phyloP scores from a whole-genome alignment of 495 filamentous ascomycete genomes.

The Cercophora scortea region DNA sequence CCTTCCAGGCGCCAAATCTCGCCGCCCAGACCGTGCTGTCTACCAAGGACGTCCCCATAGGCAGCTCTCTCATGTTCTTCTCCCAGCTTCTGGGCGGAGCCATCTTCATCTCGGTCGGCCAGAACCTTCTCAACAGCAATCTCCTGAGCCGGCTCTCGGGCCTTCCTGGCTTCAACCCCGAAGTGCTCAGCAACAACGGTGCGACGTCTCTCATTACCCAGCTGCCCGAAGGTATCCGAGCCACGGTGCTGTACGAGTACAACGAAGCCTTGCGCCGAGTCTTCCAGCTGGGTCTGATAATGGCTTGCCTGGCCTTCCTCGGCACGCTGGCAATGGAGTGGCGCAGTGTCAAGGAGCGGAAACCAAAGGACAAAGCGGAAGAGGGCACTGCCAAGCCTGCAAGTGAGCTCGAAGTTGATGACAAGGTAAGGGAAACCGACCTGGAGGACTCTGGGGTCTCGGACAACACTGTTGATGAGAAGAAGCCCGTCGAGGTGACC shows the following conservation, averaged over 20 bases:
- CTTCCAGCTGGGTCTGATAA: conserved; percentile 57
- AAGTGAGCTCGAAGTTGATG: not conserved
- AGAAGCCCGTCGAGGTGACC: too few species aligned
- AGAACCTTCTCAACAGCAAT: conserved; percentile 53
- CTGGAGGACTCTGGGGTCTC: too few species aligned
- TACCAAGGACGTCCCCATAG: conserved; percentile 48
- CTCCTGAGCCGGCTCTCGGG: conserved; percentile 35
- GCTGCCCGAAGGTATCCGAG: conserved; percentile 36
- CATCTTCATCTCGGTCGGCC: conserved; percentile 51
- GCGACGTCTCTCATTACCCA: conserved; percentile 55
- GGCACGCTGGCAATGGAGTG: conserved; percentile 60
- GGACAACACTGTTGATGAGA: too few species aligned
- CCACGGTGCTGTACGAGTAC: conserved; percentile 53
- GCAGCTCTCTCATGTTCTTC: conserved; percentile 53
- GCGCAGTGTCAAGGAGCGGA: conserved; percentile 62
- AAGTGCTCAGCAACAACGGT: conserved; percentile 44
- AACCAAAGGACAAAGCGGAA: not conserved
- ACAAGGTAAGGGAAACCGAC: not conserved
- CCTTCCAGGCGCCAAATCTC: conserved; percentile 27
- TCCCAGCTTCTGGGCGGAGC: conserved; percentile 54
- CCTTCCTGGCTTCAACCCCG: conserved; percentile 41
- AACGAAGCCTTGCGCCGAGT: conserved; percentile 55
- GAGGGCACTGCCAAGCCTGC: not conserved
- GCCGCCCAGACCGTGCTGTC: conserved; percentile 38
- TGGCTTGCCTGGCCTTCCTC: conserved; percentile 49